Conservation (phyloP, 306 rosid species). For the Quercus wislizeni region DNA sequence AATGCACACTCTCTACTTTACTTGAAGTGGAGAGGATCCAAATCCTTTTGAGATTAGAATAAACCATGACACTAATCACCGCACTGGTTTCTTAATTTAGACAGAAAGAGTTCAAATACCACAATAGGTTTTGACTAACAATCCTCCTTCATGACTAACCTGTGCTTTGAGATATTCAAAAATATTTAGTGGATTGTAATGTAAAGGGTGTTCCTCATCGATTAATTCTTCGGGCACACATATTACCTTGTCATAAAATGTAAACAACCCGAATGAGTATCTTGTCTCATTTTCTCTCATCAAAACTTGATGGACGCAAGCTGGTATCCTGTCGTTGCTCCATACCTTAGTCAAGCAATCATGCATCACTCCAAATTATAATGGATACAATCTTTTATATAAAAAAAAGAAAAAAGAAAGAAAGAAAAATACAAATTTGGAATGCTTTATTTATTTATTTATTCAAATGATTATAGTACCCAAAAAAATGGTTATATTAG, state of each 20-base stretch:
- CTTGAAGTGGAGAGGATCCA: no score
- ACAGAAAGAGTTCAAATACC: slow-evolving; percentile 1
- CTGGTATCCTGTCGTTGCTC: slow-evolving; percentile 19
- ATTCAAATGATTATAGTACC: no score
- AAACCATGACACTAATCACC: no score
- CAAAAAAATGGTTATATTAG: no score
- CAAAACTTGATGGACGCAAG: slow-evolving; percentile 10
- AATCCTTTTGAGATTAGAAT: no score
- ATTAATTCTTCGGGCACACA: background rate
- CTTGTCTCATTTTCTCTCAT: background rate
- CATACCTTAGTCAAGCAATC: background rate
- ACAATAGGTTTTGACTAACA: background rate
- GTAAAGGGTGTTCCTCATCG: slow-evolving; percentile 17
- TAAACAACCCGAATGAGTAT: slow-evolving; percentile 1
- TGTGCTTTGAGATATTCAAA: background rate
- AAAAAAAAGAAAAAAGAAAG: no score
- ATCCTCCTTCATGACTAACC: background rate
- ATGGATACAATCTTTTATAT: no score
- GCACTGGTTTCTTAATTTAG: no score
- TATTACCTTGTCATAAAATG: slow-evolving; percentile 6
- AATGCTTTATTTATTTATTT: no score
- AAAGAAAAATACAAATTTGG: no score
- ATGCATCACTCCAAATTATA: background rate
- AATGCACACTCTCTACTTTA: no score
- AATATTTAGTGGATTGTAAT: background rate